Evolutionary conservation across 768 basidiomycete species (phyloP).

Genomic region (Cystofilobasidium capitatum): DNA sequence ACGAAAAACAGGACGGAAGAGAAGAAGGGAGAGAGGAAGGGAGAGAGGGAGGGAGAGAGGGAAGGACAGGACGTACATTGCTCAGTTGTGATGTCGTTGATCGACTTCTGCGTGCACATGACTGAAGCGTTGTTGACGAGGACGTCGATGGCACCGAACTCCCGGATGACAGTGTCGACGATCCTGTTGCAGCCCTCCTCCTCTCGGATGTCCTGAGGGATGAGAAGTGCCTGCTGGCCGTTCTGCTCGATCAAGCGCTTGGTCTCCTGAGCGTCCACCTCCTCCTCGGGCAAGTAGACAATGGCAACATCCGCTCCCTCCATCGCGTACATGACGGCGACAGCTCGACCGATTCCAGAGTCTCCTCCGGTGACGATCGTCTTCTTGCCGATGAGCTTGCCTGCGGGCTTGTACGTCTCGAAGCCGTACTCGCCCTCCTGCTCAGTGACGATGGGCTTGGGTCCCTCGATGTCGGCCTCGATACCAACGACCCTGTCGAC

Average conservation of each 20-base stretch:
- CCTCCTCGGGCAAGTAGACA: constrained; percentile 27
- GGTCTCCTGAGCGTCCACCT: constrained; percentile 22
- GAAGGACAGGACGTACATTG: constrained; percentile 6
- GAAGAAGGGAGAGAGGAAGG: not conserved
- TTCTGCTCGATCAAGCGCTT: constrained; percentile 3
- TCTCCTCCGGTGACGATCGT: constrained; percentile 37
- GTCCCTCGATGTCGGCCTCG: constrained; percentile 36
- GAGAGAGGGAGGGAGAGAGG: not conserved
- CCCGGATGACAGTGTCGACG: constrained; percentile 35
- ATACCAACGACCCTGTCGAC: constrained; percentile 34
- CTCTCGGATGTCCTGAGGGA: constrained; percentile 39
- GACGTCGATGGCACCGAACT: constrained; percentile 18
- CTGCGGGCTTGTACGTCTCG: constrained; percentile 41
- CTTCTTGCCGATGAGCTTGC: constrained; percentile 47
- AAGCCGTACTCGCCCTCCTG: constrained; percentile 37
- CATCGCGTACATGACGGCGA: constrained; percentile 44
- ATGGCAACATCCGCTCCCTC: constrained; percentile 39
- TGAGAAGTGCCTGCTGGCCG: constrained; percentile 33
- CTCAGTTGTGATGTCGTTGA: constrained; percentile 23
- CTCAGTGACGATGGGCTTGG: constrained; percentile 34
- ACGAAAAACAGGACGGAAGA: not conserved
- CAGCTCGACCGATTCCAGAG: constrained; percentile 46
- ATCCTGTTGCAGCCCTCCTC: constrained; percentile 37
- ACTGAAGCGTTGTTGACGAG: constrained; percentile 23
- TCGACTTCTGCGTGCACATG: constrained; percentile 18